A percentile compares a stretch with the other conserved stretches of the same genome.
phyloP scores from a whole-genome alignment of 192 early-diverging fungal genomes.

The Mortierella alpina region DNA sequence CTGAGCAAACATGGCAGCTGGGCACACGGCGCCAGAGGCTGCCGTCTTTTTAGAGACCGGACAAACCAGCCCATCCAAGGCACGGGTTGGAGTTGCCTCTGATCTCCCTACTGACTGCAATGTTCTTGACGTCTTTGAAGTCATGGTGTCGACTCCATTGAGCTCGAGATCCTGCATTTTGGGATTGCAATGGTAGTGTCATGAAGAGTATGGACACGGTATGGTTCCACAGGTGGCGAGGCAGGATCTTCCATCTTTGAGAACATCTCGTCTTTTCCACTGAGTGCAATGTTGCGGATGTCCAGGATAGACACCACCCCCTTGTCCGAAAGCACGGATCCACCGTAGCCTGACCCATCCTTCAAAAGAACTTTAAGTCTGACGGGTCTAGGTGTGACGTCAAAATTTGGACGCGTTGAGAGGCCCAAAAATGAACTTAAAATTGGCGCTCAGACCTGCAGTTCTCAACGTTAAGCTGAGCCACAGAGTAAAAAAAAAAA shows the following conservation, averaged over 20 bases:
- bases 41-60: conserved; percentile 50
- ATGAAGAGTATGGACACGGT: conserved; percentile 19
- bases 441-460: no score
- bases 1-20: conserved; percentile 49
- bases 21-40: conserved; percentile 42
- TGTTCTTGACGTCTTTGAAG: background rate
- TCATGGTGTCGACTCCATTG: background rate
- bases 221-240: conserved; percentile 14
- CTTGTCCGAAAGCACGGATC: conserved; percentile 34
- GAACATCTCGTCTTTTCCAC: no score
- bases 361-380: no score
- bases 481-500: no score
- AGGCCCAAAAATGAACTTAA: no score
- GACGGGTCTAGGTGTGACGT: no score
- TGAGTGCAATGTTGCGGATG: no score
- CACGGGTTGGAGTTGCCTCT: background rate
- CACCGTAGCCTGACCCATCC: conserved; percentile 43
- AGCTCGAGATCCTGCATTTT: background rate
- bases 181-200: background rate
- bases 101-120: background rate
- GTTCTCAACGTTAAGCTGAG: no score
- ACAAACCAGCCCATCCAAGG: conserved; percentile 19
- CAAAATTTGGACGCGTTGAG: no score
- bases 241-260: background rate
- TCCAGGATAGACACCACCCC: background rate